phyloP scores from a whole-genome alignment of 2,329 filamentous ascomycete genomes.

The Westerdykella sp. region DNA sequence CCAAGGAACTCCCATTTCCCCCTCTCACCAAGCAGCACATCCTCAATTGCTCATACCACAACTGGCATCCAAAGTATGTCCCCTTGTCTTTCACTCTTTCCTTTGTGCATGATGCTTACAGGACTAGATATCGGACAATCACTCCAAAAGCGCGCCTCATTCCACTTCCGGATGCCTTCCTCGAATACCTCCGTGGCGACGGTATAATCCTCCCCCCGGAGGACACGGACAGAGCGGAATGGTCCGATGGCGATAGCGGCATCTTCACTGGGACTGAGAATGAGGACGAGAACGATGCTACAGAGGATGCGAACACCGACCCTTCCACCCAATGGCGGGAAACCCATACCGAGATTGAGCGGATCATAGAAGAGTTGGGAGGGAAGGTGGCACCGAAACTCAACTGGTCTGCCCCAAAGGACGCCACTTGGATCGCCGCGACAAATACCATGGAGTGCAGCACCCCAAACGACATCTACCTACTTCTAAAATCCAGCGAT shows the following conservation, averaged over 20 bases:
- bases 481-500: conserved; percentile 88
- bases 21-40: conserved; percentile 82
- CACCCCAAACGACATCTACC: conserved; percentile 82
- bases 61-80: conserved; percentile 71
- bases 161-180: conserved; percentile 65
- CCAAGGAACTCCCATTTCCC: conserved; percentile 60
- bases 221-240: conserved; percentile 42
- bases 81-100: not conserved
- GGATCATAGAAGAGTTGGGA: conserved; percentile 72
- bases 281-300: conserved; percentile 44
- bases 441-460: conserved; percentile 91
- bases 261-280: conserved; percentile 43
- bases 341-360: conserved; percentile 69
- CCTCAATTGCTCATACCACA: conserved; percentile 87
- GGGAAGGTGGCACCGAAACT: conserved; percentile 87
- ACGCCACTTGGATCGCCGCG: conserved; percentile 83
- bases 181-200: conserved; percentile 84
- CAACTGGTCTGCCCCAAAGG: conserved; percentile 96
- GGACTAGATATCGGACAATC: conserved; percentile 63
- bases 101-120: conserved; percentile 4
- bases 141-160: conserved; percentile 85
- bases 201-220: conserved; percentile 82
- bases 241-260: conserved; percentile 49
- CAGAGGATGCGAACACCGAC: conserved; percentile 56
- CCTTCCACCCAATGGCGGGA: conserved; percentile 58